Conservation (phyloP, 306 rosid species). For the Quercus variabilis region DNA sequence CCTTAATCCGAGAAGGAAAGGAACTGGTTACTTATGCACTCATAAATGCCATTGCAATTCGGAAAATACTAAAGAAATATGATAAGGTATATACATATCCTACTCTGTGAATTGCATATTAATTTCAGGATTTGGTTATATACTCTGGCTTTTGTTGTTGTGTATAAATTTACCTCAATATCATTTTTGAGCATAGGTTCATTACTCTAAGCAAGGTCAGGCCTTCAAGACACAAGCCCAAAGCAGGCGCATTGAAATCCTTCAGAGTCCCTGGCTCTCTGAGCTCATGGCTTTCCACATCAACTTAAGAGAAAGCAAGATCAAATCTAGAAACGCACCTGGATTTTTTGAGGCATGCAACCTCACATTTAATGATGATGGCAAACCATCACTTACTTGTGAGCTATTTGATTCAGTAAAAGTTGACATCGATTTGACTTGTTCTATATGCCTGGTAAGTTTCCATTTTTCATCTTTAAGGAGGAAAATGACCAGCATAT, state of each 20-base stretch:
- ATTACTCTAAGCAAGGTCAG: slow-evolving; percentile 85
- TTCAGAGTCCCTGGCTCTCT: slow-evolving; percentile 92
- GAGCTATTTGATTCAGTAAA: slow-evolving; percentile 74
- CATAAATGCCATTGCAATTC: slow-evolving; percentile 70
- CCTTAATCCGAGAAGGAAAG: slow-evolving; percentile 65
- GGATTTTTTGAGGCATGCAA: slow-evolving; percentile 60
- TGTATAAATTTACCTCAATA: neutral
- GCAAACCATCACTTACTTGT: slow-evolving; percentile 79
- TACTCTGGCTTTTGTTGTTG: slow-evolving; percentile 1
- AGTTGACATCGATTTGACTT: slow-evolving; percentile 78
- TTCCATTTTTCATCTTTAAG: neutral
- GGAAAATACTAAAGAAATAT: slow-evolving; percentile 81
- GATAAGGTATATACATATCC: slow-evolving; percentile 55
- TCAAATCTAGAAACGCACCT: slow-evolving; percentile 30
- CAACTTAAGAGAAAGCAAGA: slow-evolving; percentile 65
- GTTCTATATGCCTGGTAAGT: slow-evolving; percentile 93
- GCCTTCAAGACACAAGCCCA: slow-evolving; percentile 75
- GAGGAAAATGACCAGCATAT: neutral
- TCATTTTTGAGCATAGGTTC: slow-evolving; percentile 46
- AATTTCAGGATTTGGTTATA: neutral
- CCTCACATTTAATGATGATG: slow-evolving; percentile 63
- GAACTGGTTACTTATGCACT: slow-evolving; percentile 81
- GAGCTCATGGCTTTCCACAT: slow-evolving; percentile 93
- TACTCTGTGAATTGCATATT: neutral
- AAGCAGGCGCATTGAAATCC: slow-evolving; percentile 77